Evolutionary conservation across 2,329 filamentous ascomycete species (phyloP).

Genomic region (Pestalotiopsis fici): DNA sequence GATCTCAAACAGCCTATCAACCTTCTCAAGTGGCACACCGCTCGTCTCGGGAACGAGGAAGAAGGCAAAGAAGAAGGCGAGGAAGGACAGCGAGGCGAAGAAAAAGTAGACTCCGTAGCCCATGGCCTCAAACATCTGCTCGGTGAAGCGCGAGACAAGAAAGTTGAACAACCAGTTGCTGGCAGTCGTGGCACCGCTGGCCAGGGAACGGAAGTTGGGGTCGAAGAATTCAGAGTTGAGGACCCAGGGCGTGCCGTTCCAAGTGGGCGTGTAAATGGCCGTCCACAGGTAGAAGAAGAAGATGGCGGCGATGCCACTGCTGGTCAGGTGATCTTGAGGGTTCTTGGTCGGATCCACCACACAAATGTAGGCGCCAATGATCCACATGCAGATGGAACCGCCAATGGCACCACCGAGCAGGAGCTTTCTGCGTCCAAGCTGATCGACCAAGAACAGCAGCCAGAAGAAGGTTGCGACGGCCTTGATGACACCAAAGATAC

Average conservation of each 20-base stretch:
- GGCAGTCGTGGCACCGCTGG: conserved; percentile 37
- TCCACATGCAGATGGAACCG: conserved; percentile 66
- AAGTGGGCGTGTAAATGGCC: conserved; percentile 7
- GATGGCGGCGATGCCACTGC: conserved; percentile 8
- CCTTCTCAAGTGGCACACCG: conserved; percentile 56
- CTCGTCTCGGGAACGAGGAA: conserved; percentile 59
- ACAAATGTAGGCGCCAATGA: conserved; percentile 70
- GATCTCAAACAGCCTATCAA: conserved; percentile 67
- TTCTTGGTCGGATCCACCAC: conserved; percentile 52
- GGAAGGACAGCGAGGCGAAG: conserved; percentile 65
- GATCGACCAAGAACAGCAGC: conserved; percentile 6
- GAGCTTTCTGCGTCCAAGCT: conserved; percentile 61
- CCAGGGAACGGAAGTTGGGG: conserved; percentile 5
- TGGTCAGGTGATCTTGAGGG: neutral
- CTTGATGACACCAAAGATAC: conserved; percentile 9
- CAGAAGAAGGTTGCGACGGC: conserved; percentile 4
- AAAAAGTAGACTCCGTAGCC: conserved; percentile 64
- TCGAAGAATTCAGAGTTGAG: conserved; percentile 11
- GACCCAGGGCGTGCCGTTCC: conserved; percentile 10
- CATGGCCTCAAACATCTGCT: conserved; percentile 62
- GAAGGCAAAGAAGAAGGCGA: conserved; percentile 67
- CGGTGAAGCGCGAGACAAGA: conserved; percentile 56
- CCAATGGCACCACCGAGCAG: conserved; percentile 67
- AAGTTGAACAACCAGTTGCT: conserved; percentile 78
- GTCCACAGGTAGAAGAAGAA: conserved; percentile 11